phyloP scores from a whole-genome alignment of 768 basidiomycete genomes.

The Sarcodon aspratus region DNA sequence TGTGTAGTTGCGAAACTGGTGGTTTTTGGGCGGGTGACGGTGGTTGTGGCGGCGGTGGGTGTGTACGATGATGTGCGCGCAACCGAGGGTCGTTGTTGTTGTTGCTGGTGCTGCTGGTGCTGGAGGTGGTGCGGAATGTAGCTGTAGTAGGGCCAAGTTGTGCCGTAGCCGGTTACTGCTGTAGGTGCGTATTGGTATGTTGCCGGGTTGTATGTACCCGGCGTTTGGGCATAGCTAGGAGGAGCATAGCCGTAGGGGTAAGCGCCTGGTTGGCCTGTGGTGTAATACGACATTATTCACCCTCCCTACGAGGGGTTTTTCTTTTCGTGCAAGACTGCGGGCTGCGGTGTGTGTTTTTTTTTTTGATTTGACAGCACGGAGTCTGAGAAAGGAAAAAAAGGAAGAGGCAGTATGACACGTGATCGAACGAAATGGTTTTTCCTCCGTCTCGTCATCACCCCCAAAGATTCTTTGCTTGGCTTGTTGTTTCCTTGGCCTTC shows the following conservation, averaged over 20 bases:
- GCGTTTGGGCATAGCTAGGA: conserved; percentile 17
- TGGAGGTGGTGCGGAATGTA: conserved; percentile 19
- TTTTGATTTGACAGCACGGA: no score
- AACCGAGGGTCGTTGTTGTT: conserved; percentile 5
- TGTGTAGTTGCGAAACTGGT: conserved; percentile 18
- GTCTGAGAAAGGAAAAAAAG: no score
- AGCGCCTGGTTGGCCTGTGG: conserved; percentile 19
- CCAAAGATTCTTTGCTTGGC: no score
- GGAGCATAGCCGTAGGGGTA: conserved; percentile 18
- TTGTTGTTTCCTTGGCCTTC: no score
- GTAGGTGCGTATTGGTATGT: conserved; percentile 42
- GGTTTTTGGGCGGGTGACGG: conserved; percentile 15
- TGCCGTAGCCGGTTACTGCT: conserved; percentile 56
- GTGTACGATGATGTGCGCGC: conserved; percentile 8
- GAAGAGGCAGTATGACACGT: no score
- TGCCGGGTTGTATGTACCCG: conserved; percentile 39
- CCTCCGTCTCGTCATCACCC: no score
- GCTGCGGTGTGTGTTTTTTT: no score
- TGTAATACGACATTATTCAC: conserved; percentile 15
- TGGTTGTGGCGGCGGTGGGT: conserved; percentile 11
- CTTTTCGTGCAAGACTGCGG: no score
- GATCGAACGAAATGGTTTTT: no score
- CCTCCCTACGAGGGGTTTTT: no score
- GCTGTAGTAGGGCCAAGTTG: conserved; percentile 58
- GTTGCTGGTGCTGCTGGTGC: conserved; percentile 10